These are phyloP conservation scores for Heterococcus sp. DNA, from an alignment of 108 stramenopile genomes.

Conservation along the genomic window DNA sequence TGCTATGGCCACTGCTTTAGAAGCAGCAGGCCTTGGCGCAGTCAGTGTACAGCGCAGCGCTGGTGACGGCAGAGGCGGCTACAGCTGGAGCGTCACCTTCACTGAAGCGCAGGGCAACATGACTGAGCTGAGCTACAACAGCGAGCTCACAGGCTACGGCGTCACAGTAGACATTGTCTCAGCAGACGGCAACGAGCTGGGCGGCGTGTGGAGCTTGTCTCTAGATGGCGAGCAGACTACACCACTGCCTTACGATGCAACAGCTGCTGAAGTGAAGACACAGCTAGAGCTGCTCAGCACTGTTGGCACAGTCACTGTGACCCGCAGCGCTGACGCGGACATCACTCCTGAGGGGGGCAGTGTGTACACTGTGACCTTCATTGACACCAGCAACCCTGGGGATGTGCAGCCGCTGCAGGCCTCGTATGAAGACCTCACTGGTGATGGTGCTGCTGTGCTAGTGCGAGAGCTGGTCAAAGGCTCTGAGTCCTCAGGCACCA, in stretches of 20 bases:
- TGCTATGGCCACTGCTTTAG: slow-evolving; percentile 59
- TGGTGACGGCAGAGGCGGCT: slow-evolving; percentile 60
- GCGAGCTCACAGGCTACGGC: slow-evolving; percentile 60
- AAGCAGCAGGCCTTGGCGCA: slow-evolving; percentile 57
- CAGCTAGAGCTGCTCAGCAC: slow-evolving; percentile 18
- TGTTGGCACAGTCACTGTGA: slow-evolving; percentile 39
- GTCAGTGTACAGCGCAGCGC: slow-evolving; percentile 60
- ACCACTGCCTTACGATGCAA: slow-evolving; percentile 56
- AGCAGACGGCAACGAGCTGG: slow-evolving; percentile 68
- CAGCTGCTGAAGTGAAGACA: slow-evolving; percentile 11
- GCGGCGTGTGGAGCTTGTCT: slow-evolving; percentile 61
- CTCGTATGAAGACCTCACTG: slow-evolving; percentile 55
- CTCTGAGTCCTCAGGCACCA: slow-evolving; percentile 51
- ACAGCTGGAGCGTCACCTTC: slow-evolving; percentile 72
- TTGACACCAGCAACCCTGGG: slow-evolving; percentile 50
- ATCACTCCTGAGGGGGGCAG: slow-evolving; percentile 59
- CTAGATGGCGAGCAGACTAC: slow-evolving; percentile 56
- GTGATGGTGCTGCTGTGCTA: slow-evolving; percentile 54
- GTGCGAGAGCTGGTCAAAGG: slow-evolving; percentile 66
- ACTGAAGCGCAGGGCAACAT: slow-evolving; percentile 61
- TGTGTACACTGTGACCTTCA: slow-evolving; percentile 62
- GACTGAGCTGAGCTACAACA: slow-evolving; percentile 46
- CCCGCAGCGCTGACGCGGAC: not conserved
- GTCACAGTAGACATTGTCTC: slow-evolving; percentile 51
- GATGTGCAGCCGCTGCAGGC: slow-evolving; percentile 57